Percentiles rank a stretch among this genome's conserved stretches.
Evolutionary conservation across 164 flowering plant genomes (phyloP).

Genomic region (Macadamia integrifolia): DNA sequence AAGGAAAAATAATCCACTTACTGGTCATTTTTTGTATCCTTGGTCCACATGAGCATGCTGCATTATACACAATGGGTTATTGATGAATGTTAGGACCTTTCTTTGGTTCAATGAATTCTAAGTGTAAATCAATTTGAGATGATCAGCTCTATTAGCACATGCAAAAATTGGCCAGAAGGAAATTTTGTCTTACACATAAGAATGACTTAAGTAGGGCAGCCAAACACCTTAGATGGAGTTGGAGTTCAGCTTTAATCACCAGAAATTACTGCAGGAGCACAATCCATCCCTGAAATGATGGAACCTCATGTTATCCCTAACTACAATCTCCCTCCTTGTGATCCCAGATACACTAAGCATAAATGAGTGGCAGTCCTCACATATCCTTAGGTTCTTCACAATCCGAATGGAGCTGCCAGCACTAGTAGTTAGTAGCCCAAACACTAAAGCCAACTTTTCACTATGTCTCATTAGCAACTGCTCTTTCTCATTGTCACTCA

Average conservation of each 20-base stretch:
- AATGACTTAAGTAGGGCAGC: neutral
- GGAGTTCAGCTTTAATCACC: neutral
- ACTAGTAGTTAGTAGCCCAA: conserved; percentile 7
- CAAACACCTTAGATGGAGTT: neutral
- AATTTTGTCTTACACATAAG: neutral
- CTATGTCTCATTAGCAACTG: conserved; percentile 25
- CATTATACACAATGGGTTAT: too few species aligned
- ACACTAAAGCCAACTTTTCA: conserved; percentile 24
- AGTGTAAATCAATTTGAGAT: too few species aligned
- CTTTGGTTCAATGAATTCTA: too few species aligned
- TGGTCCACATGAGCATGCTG: too few species aligned
- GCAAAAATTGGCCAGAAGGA: neutral
- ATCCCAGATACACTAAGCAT: conserved; percentile 28
- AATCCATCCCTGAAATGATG: neutral
- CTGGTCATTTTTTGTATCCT: too few species aligned
- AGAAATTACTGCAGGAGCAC: neutral
- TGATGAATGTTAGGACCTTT: too few species aligned
- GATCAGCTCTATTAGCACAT: neutral
- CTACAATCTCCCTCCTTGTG: neutral
- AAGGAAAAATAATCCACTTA: too few species aligned
- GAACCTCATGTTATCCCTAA: neutral
- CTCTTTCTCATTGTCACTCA: conserved; percentile 23
- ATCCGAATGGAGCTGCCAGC: conserved; percentile 15
- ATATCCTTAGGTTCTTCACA: conserved; percentile 31
- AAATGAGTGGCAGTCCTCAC: conserved; percentile 32